Evolutionary conservation across 2,329 filamentous ascomycete genomes (phyloP).

Genomic region (Rhynchosporium agropyri): DNA sequence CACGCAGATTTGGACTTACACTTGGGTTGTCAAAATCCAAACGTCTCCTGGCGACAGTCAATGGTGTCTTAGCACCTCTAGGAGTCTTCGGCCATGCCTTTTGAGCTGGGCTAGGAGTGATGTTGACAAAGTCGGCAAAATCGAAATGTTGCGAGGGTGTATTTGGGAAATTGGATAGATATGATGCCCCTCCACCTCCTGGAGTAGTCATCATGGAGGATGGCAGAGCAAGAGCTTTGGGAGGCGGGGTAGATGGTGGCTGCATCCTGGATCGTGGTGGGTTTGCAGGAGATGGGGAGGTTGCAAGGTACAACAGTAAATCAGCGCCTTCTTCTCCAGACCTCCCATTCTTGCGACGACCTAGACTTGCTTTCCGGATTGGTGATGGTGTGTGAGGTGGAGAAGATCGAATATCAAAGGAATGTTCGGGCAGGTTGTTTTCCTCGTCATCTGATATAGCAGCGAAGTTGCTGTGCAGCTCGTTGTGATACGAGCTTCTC

Average conservation of each 20-base stretch:
- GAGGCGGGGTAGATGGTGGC: constrained; percentile 75
- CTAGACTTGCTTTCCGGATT: constrained; percentile 56
- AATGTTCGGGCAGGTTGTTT: constrained; percentile 74
- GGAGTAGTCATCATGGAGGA: constrained; percentile 91
- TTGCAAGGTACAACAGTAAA: constrained; percentile 80
- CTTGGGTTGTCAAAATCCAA: constrained; percentile 40
- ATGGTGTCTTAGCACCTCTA: constrained; percentile 37
- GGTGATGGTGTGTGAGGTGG: constrained; percentile 81
- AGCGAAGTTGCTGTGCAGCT: constrained; percentile 62
- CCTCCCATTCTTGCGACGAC: constrained; percentile 56
- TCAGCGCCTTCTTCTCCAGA: constrained; percentile 79
- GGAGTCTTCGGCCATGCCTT: constrained; percentile 64
- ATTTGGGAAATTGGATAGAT: constrained; percentile 70
- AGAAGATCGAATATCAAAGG: constrained; percentile 76
- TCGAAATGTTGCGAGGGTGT: constrained; percentile 87
- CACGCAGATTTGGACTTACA: constrained; percentile 30
- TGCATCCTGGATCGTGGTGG: constrained; percentile 60
- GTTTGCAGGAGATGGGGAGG: constrained; percentile 84
- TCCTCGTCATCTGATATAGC: constrained; percentile 79
- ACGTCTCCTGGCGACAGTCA: constrained; percentile 35
- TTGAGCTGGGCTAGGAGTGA: constrained; percentile 93
- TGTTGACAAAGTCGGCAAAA: constrained; percentile 96
- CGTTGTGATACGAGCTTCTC: constrained; percentile 59
- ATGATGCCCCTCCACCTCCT: constrained; percentile 65
- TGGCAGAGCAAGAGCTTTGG: constrained; percentile 69